These are phyloP conservation scores for Endothia cerciana DNA, from an alignment of 2,329 filamentous ascomycete species.

Conservation along the genomic window DNA sequence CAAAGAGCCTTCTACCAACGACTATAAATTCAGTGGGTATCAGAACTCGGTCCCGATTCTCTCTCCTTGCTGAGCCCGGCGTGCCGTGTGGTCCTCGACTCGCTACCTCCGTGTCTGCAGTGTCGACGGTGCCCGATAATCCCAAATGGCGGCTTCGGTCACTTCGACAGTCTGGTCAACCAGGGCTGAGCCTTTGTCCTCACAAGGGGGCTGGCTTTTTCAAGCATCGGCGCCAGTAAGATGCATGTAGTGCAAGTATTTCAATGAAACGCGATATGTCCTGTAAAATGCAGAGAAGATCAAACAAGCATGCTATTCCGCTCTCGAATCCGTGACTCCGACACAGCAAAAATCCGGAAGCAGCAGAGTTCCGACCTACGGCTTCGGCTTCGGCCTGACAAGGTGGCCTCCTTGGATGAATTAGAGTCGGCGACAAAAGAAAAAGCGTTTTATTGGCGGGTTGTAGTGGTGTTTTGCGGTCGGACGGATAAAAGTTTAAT, in stretches of 20 bases:
- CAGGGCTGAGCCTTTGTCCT: background rate
- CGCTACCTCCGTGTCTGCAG: background rate
- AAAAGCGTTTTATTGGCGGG: slow-evolving; percentile 19
- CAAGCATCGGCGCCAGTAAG: slow-evolving; percentile 11
- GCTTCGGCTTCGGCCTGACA: slow-evolving; percentile 7
- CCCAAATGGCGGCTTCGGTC: background rate
- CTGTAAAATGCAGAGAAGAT: slow-evolving; percentile 24
- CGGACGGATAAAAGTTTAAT: slow-evolving; percentile 13
- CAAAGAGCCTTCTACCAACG: slow-evolving; percentile 4
- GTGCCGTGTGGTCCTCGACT: background rate
- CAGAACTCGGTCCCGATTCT: slow-evolving; percentile 16
- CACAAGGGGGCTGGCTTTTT: background rate
- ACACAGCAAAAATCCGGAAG: slow-evolving; percentile 16
- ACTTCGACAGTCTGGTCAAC: background rate
- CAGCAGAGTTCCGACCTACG: slow-evolving; percentile 5
- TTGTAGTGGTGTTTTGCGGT: slow-evolving; percentile 16
- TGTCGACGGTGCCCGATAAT: background rate
- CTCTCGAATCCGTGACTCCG: slow-evolving; percentile 25
- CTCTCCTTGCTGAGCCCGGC: background rate
- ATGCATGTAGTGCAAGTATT: slow-evolving; percentile 17
- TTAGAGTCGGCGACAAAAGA: slow-evolving; percentile 25
- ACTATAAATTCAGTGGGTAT: slow-evolving; percentile 21
- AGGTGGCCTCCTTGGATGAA: slow-evolving; percentile 12
- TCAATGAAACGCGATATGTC: slow-evolving; percentile 13
- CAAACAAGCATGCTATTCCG: slow-evolving; percentile 19